These are phyloP conservation scores for Acacia concinna DNA, from an alignment of 331 rosid genomes.

Conservation along the genomic window DNA sequence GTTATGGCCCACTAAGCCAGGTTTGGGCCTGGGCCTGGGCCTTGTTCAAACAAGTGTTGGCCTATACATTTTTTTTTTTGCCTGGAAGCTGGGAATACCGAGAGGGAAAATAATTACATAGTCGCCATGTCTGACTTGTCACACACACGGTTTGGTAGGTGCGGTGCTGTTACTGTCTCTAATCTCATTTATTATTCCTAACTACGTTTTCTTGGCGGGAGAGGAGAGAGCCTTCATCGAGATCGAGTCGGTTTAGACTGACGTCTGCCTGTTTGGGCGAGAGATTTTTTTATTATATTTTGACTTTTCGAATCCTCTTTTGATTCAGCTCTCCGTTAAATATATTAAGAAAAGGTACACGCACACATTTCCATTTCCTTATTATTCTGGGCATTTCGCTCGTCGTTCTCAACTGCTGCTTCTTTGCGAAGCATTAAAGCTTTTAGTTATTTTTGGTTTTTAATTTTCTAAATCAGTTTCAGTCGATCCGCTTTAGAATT, in stretches of 20 bases:
- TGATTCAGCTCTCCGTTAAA: not conserved
- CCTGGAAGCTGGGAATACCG: not conserved
- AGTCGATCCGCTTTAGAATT: conserved; percentile 6
- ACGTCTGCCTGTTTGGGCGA: not conserved
- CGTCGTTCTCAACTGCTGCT: not conserved
- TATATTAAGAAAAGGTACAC: not conserved
- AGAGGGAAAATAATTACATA: not conserved
- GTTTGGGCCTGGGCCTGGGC: not conserved
- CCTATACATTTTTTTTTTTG: not conserved
- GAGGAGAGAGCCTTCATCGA: not conserved
- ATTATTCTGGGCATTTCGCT: not conserved
- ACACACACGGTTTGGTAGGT: not conserved
- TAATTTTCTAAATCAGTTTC: not conserved
- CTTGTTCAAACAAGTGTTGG: not conserved
- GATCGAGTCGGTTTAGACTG: not conserved
- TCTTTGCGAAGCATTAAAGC: not conserved
- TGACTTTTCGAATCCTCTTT: conserved; percentile 9
- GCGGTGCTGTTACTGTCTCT: not conserved
- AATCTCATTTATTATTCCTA: no score
- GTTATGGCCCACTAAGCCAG: not conserved
- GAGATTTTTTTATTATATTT: not conserved
- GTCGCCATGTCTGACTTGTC: not conserved
- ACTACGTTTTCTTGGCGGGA: not conserved
- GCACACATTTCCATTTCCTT: not conserved
- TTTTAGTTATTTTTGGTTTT: not conserved